Evolutionary conservation across 2,329 filamentous ascomycete species (phyloP).

Genomic region (Neofusicoccum kwambonambiense): DNA sequence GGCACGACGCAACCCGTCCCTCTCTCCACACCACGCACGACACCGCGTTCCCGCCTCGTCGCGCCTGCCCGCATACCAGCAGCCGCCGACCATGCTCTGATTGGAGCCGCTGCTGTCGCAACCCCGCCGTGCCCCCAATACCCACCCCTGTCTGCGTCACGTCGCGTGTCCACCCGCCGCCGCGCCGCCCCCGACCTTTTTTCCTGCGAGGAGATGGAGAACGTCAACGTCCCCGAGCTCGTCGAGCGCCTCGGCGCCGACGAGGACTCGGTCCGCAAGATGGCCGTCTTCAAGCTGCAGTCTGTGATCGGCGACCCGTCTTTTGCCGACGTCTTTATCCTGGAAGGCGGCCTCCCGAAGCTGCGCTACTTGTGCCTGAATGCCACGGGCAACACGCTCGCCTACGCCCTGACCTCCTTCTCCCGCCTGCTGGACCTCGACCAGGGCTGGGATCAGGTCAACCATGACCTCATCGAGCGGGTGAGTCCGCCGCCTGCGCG

Average conservation of each 20-base stretch:
- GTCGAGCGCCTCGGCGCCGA: conserved; percentile 60
- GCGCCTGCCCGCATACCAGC: not conserved
- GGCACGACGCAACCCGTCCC: not conserved
- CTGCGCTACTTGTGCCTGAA: conserved; percentile 80
- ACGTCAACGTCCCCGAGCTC: conserved; percentile 56
- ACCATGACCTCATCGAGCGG: conserved; percentile 67
- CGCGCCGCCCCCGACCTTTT: conserved; percentile 1
- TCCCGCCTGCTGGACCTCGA: conserved; percentile 88
- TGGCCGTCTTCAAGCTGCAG: conserved; percentile 98
- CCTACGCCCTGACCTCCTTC: conserved; percentile 89
- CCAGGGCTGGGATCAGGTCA: conserved; percentile 93
- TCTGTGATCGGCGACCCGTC: conserved; percentile 91
- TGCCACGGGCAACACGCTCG: conserved; percentile 88
- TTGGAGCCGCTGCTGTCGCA: not conserved
- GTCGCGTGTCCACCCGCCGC: not conserved
- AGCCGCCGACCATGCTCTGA: conserved; percentile 14
- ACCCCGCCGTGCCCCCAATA: not conserved
- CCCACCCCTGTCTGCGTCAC: conserved; percentile 14
- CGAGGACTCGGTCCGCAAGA: conserved; percentile 91
- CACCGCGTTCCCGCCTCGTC: not conserved
- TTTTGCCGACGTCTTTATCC: conserved; percentile 95
- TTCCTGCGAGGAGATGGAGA: conserved; percentile 46
- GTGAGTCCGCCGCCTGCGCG: conserved; percentile 38
- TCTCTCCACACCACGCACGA: conserved; percentile 2
- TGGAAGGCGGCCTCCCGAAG: conserved; percentile 78